phyloP scores from a whole-genome alignment of 2,329 filamentous ascomycete species.

The Fusarium mundagurra region DNA sequence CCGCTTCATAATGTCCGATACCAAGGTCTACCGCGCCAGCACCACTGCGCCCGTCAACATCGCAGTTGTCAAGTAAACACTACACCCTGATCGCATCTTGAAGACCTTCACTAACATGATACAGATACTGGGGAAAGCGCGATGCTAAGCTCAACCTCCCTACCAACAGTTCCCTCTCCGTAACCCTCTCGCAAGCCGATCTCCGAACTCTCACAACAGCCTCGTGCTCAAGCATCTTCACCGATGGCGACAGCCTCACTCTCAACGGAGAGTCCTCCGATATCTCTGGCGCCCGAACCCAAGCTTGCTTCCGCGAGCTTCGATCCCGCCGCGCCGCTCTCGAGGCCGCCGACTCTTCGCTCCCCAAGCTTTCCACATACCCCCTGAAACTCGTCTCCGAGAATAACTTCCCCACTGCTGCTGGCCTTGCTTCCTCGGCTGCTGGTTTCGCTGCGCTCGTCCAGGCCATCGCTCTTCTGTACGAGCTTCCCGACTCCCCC shows the following conservation, averaged over 20 bases:
- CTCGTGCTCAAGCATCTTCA: conserved; percentile 81
- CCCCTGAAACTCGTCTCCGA: conserved; percentile 89
- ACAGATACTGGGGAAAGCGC: conserved; percentile 91
- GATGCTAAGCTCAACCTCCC: conserved; percentile 94
- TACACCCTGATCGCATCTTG: conserved; percentile 16
- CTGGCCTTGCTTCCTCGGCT: conserved; percentile 81
- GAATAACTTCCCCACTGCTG: conserved; percentile 99
- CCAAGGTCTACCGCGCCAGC: conserved; percentile 84
- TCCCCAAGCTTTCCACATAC: conserved; percentile 83
- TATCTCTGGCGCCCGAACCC: conserved; percentile 87
- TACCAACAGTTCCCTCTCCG: conserved; percentile 96
- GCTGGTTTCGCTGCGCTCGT: conserved; percentile 78
- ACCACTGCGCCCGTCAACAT: conserved; percentile 98
- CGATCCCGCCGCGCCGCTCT: conserved; percentile 79
- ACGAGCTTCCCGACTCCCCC: conserved; percentile 82
- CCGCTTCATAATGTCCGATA: conserved; percentile 55
- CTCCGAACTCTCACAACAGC: conserved; percentile 96
- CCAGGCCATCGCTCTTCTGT: conserved; percentile 90
- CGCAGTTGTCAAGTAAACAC: conserved; percentile 87
- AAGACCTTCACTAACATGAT: not conserved
- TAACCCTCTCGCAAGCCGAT: conserved; percentile 93
- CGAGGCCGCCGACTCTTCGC: conserved; percentile 74
- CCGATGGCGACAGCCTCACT: conserved; percentile 74
- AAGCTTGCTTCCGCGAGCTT: conserved; percentile 91
- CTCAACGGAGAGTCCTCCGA: conserved; percentile 88